phyloP scores from a whole-genome alignment of 2,329 filamentous ascomycete genomes.

The Fusarium buxicola region DNA sequence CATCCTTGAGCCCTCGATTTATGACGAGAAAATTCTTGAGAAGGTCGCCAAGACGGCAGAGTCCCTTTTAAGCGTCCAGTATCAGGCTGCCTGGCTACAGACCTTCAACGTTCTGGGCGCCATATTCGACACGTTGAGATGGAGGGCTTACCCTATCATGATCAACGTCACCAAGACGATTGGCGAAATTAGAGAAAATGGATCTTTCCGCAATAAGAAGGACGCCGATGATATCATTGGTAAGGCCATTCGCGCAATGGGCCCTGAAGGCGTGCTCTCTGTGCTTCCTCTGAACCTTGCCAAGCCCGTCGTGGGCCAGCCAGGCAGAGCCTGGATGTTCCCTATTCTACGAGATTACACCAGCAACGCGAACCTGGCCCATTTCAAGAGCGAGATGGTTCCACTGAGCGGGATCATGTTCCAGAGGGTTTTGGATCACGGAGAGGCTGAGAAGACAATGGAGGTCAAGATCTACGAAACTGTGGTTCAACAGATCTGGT shows the following conservation, averaged over 20 bases:
- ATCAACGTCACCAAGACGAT: conserved; percentile 80
- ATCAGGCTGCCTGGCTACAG: conserved; percentile 93
- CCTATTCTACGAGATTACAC: conserved; percentile 90
- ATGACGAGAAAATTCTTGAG: conserved; percentile 89
- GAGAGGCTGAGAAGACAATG: conserved; percentile 86
- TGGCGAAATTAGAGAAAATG: conserved; percentile 87
- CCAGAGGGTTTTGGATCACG: conserved; percentile 86
- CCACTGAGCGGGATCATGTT: conserved; percentile 92
- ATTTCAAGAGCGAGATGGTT: conserved; percentile 88
- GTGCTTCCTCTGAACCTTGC: conserved; percentile 88
- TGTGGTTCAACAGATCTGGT: conserved; percentile 95
- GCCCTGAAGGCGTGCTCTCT: conserved; percentile 83
- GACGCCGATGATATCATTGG: conserved; percentile 92
- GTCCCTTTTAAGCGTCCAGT: conserved; percentile 86
- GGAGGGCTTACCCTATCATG: conserved; percentile 85
- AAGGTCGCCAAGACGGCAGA: conserved; percentile 80
- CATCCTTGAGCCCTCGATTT: conserved; percentile 88
- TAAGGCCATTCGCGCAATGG: conserved; percentile 89
- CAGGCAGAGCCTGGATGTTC: conserved; percentile 93
- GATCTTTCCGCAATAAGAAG: conserved; percentile 93
- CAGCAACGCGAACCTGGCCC: conserved; percentile 85
- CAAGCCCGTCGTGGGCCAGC: conserved; percentile 79
- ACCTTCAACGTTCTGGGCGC: conserved; percentile 89
- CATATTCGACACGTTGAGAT: conserved; percentile 87
- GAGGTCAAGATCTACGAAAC: conserved; percentile 99